Conservation (phyloP, 371 early-diverging fungal species). For the Rhizopus microsporus region DNA sequence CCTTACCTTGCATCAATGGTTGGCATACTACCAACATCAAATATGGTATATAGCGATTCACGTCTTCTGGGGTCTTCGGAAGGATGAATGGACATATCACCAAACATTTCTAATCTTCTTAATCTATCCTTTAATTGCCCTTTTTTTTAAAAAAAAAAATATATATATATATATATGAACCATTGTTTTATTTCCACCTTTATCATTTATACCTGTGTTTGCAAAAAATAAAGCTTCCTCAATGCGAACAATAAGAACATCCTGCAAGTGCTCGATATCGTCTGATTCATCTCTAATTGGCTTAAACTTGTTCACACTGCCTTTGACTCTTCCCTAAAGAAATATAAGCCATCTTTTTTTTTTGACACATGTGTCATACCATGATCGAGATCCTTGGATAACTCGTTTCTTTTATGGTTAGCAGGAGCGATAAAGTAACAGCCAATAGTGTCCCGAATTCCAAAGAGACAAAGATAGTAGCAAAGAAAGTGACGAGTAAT, state of each 20-base stretch:
- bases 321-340: conserved; percentile 46
- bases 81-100: conserved; percentile 88
- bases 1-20: conserved; percentile 82
- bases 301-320: conserved; percentile 43
- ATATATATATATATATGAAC: too few relatives aligned
- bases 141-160: conserved; percentile 8
- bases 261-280: conserved; percentile 73
- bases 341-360: conserved; percentile 5
- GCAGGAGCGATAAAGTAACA: conserved; percentile 80
- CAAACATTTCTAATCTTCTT: conserved; percentile 87
- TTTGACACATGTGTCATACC: conserved; percentile 37
- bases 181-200: neutral
- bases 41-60: conserved; percentile 74
- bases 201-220: conserved; percentile 65
- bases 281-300: conserved; percentile 66
- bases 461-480: conserved; percentile 82
- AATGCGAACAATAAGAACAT: conserved; percentile 81
- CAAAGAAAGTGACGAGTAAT: conserved; percentile 76
- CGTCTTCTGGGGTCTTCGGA: conserved; percentile 71
- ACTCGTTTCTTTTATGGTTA: conserved; percentile 90
- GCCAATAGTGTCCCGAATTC: conserved; percentile 91
- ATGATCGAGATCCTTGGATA: conserved; percentile 79
- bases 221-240: conserved; percentile 94
- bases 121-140: conserved; percentile 91
- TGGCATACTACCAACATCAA: conserved; percentile 90